phyloP scores from a whole-genome alignment of 208 protist genomes.

The Crithidia fasciculata region DNA sequence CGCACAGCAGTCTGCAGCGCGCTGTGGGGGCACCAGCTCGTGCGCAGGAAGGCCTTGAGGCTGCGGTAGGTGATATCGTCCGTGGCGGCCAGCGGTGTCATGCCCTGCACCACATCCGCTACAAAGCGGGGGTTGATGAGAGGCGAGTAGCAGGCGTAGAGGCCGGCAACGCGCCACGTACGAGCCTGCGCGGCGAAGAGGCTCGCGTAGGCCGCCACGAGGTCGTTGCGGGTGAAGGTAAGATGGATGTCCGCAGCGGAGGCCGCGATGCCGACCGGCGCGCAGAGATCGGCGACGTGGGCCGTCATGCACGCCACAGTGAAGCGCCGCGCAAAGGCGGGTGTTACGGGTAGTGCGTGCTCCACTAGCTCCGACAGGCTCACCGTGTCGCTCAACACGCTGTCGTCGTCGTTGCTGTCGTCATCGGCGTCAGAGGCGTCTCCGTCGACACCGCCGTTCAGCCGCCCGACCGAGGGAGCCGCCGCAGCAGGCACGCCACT shows the following conservation, averaged over 20 bases:
- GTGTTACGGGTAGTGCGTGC: background rate
- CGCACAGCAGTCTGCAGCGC: constrained; percentile 51
- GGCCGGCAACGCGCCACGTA: constrained; percentile 65
- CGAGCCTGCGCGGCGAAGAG: constrained; percentile 51
- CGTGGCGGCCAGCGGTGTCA: constrained; percentile 35
- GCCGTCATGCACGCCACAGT: constrained; percentile 67
- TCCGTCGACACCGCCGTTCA: background rate
- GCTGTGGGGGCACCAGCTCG: constrained; percentile 51
- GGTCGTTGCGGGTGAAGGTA: constrained; percentile 66
- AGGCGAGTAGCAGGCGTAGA: constrained; percentile 75
- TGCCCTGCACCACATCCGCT: constrained; percentile 39
- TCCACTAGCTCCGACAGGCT: constrained; percentile 9
- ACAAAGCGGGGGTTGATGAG: constrained; percentile 67
- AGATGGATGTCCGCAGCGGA: constrained; percentile 46
- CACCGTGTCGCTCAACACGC: constrained; percentile 32
- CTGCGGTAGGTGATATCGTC: constrained; percentile 45
- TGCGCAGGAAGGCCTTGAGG: constrained; percentile 55
- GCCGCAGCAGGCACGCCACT: background rate
- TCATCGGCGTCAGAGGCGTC: constrained; percentile 16
- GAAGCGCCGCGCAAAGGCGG: constrained; percentile 40
- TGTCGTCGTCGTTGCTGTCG: constrained; percentile 21
- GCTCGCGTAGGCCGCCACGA: constrained; percentile 51
- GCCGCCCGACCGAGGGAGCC: too few relatives aligned
- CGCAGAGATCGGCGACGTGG: constrained; percentile 82
- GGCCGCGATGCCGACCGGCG: constrained; percentile 37